Conservation (phyloP, 2,329 filamentous ascomycete genomes). For the Pleoardoris graminearum region DNA sequence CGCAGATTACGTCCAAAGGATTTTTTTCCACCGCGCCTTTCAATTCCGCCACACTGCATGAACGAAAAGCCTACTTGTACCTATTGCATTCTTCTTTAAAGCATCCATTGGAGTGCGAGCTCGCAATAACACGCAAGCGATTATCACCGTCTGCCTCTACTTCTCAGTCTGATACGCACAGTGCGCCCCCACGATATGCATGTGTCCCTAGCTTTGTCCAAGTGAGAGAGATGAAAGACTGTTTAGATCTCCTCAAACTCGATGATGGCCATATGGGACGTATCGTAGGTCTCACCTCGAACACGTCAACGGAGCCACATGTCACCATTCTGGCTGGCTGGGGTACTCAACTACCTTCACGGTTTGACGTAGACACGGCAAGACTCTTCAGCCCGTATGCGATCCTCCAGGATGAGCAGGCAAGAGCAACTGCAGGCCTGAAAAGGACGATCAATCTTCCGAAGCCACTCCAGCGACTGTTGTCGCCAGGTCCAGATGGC, state of each 20-base stretch:
- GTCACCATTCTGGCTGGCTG: conserved; percentile 42
- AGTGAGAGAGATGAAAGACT: conserved; percentile 27
- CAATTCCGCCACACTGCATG: conserved; percentile 42
- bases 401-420: conserved; percentile 31
- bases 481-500: conserved; percentile 30
- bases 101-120: conserved; percentile 42
- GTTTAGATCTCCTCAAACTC: conserved; percentile 38
- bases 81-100: conserved; percentile 39
- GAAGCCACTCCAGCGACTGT: conserved; percentile 27
- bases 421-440: conserved; percentile 36
- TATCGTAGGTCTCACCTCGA: conserved; percentile 30
- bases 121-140: conserved; percentile 42
- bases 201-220: conserved; percentile 41
- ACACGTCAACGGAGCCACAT: conserved; percentile 22
- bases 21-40: conserved; percentile 39
- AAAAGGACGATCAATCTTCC: conserved; percentile 35
- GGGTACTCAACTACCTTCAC: conserved; percentile 40
- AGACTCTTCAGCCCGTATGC: conserved; percentile 42
- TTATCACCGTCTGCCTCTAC: conserved; percentile 36
- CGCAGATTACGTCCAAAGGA: conserved; percentile 28
- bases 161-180: conserved; percentile 27
- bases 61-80: conserved; percentile 44
- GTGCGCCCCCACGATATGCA: conserved; percentile 34
- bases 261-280: conserved; percentile 38
- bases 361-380: conserved; percentile 29